Evolutionary conservation across 352 stramenopile species (phyloP), one percentile per base, ranked within the genome.

Genomic region (Globisporangium spinosum): DNA sequence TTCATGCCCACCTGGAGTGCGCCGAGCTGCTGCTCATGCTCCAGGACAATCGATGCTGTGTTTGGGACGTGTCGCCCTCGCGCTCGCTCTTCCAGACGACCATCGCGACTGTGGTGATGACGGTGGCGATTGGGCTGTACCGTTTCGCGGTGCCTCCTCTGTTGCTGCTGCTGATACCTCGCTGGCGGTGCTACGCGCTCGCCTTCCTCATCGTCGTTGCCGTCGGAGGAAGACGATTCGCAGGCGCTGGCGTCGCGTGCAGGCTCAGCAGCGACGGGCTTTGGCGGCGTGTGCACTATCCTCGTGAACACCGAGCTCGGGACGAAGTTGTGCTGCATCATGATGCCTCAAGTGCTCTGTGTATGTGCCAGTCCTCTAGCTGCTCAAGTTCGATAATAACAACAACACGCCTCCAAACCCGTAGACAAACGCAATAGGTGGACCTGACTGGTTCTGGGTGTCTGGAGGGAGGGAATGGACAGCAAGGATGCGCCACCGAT

Each of bases 1-100:
- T 58, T 58, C 53, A 58, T 58, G 53, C 38, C 25, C 53, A 58
- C 23, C 35, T 58, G 23, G 25, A 58, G n/a, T 15, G 53, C 25
- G 5, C 53, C 25, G 12, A 58, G 25, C 25, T 58, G 53, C 23
- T 58, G 51, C 51, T 34, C n/a, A n/a, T n/a, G n/a, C n/a, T n/a
- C n/a, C n/a, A n/a, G n/a, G n/a, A n/a, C n/a, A n/a, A n/a, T n/a
- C n/a, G n/a, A n/a, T n/a, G n/a, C n/a, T n/a, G n/a, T n/a, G 27
- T 12, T 12, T 35, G 51, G 3, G 35, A 43, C 35, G 35, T 58
- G 45, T 23, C 15, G 17, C 5, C 15, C 51, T 22, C 51, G 27
- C 51, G 17, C 51, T 0, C 22, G 23, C 51, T 35, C 51, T 25
- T 22, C 12, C 23, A 7, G 6, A 10, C 25, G 22, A 35, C 9